Conservation (phyloP, 78 protist species). For the Cavenderia fasciculata region DNA sequence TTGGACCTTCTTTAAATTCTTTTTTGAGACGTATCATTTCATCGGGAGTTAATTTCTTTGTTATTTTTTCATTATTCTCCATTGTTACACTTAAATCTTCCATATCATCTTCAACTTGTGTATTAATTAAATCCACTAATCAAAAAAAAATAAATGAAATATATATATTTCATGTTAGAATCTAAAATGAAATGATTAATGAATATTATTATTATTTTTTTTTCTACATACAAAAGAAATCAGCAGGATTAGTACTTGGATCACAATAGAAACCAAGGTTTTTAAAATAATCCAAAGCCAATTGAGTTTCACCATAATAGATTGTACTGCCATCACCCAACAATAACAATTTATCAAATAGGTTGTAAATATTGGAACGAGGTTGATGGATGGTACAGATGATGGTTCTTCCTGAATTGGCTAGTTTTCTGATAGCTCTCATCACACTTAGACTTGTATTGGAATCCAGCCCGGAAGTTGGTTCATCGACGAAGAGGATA, state of each 20-base stretch:
- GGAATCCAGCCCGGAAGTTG: constrained; percentile 77
- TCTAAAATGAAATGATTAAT: background rate
- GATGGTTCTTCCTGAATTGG: constrained; percentile 61
- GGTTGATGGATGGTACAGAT: constrained; percentile 94
- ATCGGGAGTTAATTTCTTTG: constrained; percentile 34
- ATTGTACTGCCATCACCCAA: constrained; percentile 82
- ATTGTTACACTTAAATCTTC: background rate
- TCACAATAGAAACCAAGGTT: constrained; percentile 26
- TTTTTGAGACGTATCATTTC: constrained; percentile 24
- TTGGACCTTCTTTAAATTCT: background rate
- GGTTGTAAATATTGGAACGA: constrained; percentile 55
- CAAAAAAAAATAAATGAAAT: too few relatives aligned
- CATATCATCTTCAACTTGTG: constrained; percentile 41
- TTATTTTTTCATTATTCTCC: background rate
- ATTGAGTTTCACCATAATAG: constrained; percentile 40
- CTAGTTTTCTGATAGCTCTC: constrained; percentile 47
- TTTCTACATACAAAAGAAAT: constrained; percentile 17
- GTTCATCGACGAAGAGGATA: constrained; percentile 91
- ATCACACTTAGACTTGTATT: constrained; percentile 63
- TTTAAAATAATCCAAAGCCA: constrained; percentile 36
- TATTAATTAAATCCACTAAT: constrained; percentile 56
- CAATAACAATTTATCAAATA: constrained; percentile 85
- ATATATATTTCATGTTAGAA: too few relatives aligned
- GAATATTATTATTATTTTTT: background rate
- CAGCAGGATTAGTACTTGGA: constrained; percentile 36